phyloP scores from a whole-genome alignment of 805 yeast species.

The Starmerella vaccinii region DNA sequence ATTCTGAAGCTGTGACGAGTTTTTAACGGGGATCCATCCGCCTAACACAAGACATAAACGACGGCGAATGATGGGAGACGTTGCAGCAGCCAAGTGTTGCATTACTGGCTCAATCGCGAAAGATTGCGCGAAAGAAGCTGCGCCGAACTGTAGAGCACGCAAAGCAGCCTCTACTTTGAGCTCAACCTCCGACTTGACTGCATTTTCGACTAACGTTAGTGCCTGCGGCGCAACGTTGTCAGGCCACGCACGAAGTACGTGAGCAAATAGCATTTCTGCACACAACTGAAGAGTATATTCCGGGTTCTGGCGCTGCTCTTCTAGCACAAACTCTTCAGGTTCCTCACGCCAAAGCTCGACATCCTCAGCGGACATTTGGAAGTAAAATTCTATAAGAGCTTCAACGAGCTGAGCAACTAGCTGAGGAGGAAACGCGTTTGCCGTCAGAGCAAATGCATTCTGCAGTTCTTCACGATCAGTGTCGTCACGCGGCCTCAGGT shows the following conservation, averaged over 20 bases:
- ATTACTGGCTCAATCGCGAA: conserved; percentile 49
- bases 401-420: conserved; percentile 49
- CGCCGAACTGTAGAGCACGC: conserved; percentile 71
- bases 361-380: conserved; percentile 64
- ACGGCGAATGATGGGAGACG: conserved; percentile 72
- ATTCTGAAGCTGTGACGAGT: conserved; percentile 45
- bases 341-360: conserved; percentile 72
- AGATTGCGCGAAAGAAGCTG: conserved; percentile 51
- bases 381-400: conserved; percentile 59
- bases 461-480: conserved; percentile 56
- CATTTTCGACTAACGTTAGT: conserved; percentile 31
- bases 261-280: conserved; percentile 75
- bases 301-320: conserved; percentile 52
- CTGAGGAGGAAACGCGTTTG: conserved; percentile 38
- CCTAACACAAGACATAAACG: conserved; percentile 65
- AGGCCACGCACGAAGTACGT: conserved; percentile 54
- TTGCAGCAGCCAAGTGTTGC: conserved; percentile 44
- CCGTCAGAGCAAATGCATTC: conserved; percentile 43
- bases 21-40: conserved; percentile 69
- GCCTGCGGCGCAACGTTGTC: conserved; percentile 51
- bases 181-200: conserved; percentile 38
- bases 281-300: conserved; percentile 80
- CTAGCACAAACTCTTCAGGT: conserved; percentile 89
- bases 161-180: conserved; percentile 68
- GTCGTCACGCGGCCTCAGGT: conserved; percentile 45